Evolutionary conservation across 2,329 filamentous ascomycete genomes (phyloP).

Genomic region (Aspergillus japonicus): DNA sequence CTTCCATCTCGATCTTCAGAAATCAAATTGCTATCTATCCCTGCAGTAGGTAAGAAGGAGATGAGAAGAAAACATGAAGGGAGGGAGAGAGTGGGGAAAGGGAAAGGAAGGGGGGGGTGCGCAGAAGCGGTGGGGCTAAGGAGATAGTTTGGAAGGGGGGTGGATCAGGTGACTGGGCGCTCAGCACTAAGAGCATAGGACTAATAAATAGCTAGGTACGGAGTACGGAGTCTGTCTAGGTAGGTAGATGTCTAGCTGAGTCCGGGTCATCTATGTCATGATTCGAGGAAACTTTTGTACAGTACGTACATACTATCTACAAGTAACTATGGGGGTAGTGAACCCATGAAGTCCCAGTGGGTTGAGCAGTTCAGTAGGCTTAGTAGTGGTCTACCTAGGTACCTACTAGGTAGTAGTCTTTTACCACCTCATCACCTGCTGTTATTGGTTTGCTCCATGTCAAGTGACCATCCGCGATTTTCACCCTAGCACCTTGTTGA

Average conservation of each 20-base stretch:
- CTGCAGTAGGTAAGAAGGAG: neutral
- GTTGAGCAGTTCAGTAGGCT: neutral
- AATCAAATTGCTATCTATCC: neutral
- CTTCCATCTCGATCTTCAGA: neutral
- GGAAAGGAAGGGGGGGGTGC: no score
- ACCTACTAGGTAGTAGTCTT: neutral
- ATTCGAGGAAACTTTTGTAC: neutral
- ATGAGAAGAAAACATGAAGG: neutral
- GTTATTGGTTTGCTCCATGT: conserved; percentile 24
- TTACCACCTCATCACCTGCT: conserved; percentile 11
- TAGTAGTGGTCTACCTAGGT: no score
- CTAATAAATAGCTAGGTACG: neutral
- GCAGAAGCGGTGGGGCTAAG: no score
- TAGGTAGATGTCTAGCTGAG: neutral
- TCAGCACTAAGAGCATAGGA: no score
- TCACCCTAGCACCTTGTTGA: conserved; percentile 27
- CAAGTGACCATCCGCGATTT: conserved; percentile 43
- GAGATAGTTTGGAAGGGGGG: no score
- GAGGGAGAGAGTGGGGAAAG: neutral
- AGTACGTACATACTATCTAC: neutral
- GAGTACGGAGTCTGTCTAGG: no score
- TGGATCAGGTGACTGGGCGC: no score
- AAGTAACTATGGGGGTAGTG: no score
- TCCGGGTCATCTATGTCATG: conserved; percentile 10
- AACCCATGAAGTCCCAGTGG: conserved; percentile 12